phyloP scores from a whole-genome alignment of 1,284 basidiomycete species.

The Ceratobasidium sp. region DNA sequence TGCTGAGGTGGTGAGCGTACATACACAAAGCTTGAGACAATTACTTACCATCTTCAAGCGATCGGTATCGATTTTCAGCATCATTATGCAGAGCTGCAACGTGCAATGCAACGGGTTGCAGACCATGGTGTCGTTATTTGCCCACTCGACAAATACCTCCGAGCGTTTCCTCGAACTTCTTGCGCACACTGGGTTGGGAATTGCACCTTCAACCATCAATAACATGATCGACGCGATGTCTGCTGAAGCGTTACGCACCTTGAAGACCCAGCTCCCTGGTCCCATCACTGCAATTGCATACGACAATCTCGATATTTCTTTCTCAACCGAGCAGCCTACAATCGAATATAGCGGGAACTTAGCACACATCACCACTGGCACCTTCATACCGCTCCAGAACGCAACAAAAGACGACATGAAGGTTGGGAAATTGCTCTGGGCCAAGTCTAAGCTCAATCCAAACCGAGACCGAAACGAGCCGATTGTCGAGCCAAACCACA shows the following conservation, averaged over 20 bases:
- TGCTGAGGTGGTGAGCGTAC: neutral
- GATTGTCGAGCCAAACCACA: too few relatives aligned
- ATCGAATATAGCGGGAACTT: neutral
- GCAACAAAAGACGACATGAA: neutral
- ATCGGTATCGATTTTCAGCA: too few relatives aligned
- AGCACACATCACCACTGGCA: neutral
- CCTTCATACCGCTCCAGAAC: neutral
- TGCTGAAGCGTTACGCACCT: too few relatives aligned
- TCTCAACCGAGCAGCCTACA: neutral
- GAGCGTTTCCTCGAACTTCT: neutral
- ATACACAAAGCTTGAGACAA: too few relatives aligned
- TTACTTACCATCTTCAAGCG: neutral
- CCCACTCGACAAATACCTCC: constrained; percentile 3
- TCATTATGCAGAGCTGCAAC: neutral
- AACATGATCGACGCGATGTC: neutral
- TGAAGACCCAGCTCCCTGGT: too few relatives aligned
- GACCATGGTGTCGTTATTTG: neutral
- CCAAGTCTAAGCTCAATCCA: too few relatives aligned
- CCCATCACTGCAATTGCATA: neutral
- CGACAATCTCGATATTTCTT: neutral
- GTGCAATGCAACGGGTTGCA: neutral
- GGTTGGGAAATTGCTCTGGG: too few relatives aligned
- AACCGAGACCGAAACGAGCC: too few relatives aligned
- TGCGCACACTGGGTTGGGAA: neutral
- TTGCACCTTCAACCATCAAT: constrained; percentile 1